Base-by-base conservation (phyloP, 208 protist genomes). In the Trypanosoma theileri region DNA sequence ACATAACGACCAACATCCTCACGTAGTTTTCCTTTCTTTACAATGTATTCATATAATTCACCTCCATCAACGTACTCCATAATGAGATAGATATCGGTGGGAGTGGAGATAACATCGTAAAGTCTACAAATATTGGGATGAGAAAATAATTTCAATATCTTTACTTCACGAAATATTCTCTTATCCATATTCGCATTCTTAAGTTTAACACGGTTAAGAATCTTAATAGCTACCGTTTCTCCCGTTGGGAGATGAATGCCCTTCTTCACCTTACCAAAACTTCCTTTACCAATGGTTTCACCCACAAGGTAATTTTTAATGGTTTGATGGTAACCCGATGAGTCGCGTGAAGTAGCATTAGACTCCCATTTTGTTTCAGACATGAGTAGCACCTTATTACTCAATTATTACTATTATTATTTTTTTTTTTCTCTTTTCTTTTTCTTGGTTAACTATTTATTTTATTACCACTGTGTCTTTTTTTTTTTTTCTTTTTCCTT, bases 201-300 rank as follows among this genome's bases (percentile, higher is more conserved):
- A 22, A 99, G 92, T 78, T 99, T 99, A 41, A 98, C 85, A 40
- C 97, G 88, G 73, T 99, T 99, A n/a, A 99, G 75, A 58, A 99
- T 99, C 75, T 99, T 99, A 65, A 99, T 95, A 1, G 98, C 99
- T 3, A 99, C 99, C 48, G 91, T 86, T 70, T 99, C 84, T 13
- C 91, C 89, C 10, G 98, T 99, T 45, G 91, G 80, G 51, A 98
- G 80, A 84, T 99, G 99, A 28, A 86, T 81, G 8, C 96, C 98
- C 28, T 98, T 78, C 79, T 99, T 99, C 21, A 99, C 99, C 82
- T 99, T 99, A 55, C 98, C 98, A 65, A 99, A 99, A 50, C 97
- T 98, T 59, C 99, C 99, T 54, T 98, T 93, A 31, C 99, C 99
- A 0, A 99, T 80, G 4, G 98, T 99, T 64, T 98, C 98, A 42